Conservation (phyloP, 805 yeast species). For the Kluyveromyces dobzhanskii region DNA sequence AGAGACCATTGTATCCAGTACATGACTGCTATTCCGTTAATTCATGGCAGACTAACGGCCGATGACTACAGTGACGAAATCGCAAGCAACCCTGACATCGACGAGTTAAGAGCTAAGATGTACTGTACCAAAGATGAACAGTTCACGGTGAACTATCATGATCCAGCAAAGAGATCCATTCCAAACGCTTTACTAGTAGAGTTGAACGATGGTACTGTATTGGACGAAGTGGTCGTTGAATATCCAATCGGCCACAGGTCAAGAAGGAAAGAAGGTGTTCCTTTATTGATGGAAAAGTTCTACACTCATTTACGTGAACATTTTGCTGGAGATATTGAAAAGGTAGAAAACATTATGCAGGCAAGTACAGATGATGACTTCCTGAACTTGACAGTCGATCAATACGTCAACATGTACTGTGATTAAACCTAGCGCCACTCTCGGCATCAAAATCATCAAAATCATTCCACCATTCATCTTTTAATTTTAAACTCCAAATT, state of each 20-base stretch:
- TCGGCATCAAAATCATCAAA: no score
- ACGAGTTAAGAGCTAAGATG: conserved; percentile 46
- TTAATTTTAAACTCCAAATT: no score
- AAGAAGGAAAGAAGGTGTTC: conserved; percentile 53
- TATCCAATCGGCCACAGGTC: conserved; percentile 52
- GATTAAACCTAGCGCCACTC: background rate
- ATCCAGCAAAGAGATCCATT: conserved; percentile 48
- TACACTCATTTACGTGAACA: conserved; percentile 43
- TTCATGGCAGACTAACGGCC: conserved; percentile 48
- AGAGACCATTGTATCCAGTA: conserved; percentile 59
- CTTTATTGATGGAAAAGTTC: conserved; percentile 43
- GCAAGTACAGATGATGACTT: conserved; percentile 29
- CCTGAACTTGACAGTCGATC: conserved; percentile 38
- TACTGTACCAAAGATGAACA: conserved; percentile 41
- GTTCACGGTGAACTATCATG: conserved; percentile 46
- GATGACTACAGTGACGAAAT: conserved; percentile 45
- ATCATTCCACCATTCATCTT: no score
- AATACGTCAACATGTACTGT: conserved; percentile 37
- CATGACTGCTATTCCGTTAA: conserved; percentile 51
- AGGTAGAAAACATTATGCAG: conserved; percentile 33
- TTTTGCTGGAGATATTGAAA: conserved; percentile 27
- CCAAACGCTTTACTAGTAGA: conserved; percentile 47
- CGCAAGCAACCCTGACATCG: conserved; percentile 46
- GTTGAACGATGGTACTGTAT: conserved; percentile 43
- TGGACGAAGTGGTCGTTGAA: conserved; percentile 46